Evolutionary conservation across 1,284 basidiomycete genomes (phyloP), one percentile per base, ranked within the genome.

Genomic region (Athelia sp.): DNA sequence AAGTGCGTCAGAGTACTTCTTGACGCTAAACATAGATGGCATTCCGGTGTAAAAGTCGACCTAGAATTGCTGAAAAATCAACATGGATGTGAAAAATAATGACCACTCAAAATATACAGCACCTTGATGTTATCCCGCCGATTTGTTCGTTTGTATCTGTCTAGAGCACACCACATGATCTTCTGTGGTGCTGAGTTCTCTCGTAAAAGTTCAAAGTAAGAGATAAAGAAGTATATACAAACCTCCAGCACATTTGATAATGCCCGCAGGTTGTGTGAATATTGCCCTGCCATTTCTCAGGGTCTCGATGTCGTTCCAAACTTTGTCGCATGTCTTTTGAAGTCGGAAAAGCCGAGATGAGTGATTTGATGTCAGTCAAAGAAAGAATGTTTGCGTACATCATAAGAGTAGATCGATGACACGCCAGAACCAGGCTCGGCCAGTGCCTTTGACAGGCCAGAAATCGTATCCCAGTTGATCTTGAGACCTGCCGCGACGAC

Each of bases 201-300:
- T 17, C 22, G 45, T 22, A 24, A 11, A 17, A 15, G 19, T 14
- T 29, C 36, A 38, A 2, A 35, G 43, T 26, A 26, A 49, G 36
- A n/a, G 19, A 40, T 40, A n/a, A 29, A 32, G n/a, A 23, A 42
- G 34, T 42, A 29, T 21, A 46, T 15, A 46, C 70, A 55, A 57
- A 86, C 87, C 93, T 67, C 96, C 96, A 48, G 94, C 90, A 65
- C 95, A 98, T 71, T 98, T 98, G 67, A 98, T 82, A 21, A 93
- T 74, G 19, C 95, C 93, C n/a, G 87, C 83, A 24, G 95, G 96
- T 66, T 98, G 96, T 0, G 96, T 98, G 72, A 99, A 98, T 60
- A 99, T 80, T 2, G 95, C 94, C 48, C 86, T 82, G 17, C 93
- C 94, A 3, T 75, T 72, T 46, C 86, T 79, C 54, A 95, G 77